phyloP scores from a whole-genome alignment of 495 filamentous ascomycete genomes.

The Thozetella sp. region DNA sequence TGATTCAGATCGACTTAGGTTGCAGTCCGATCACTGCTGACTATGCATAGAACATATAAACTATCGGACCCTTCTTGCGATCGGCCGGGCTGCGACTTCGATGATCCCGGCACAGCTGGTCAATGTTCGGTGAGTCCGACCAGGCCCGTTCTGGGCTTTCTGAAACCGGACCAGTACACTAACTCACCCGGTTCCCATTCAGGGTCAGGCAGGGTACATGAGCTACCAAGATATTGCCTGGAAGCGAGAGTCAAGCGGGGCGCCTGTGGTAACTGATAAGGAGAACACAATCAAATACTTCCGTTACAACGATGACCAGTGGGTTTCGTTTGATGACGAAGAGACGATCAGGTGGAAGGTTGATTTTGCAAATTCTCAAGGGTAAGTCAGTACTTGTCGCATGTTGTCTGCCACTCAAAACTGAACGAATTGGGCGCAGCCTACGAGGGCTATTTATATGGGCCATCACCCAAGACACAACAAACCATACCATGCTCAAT shows the following conservation, averaged over 20 bases:
- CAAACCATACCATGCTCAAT: constrained; percentile 8
- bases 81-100: constrained; percentile 28
- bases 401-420: no score
- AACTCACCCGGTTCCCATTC: no score
- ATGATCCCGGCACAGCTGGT: constrained; percentile 23
- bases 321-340: constrained; percentile 47
- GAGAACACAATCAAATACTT: constrained; percentile 38
- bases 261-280: constrained; percentile 26
- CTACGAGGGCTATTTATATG: constrained; percentile 33
- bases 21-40: not conserved
- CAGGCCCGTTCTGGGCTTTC: no score
- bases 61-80: constrained; percentile 19
- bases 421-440: not conserved
- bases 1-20: not conserved
- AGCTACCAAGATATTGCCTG: constrained; percentile 39
- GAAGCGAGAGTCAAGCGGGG: constrained; percentile 5
- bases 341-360: constrained; percentile 42
- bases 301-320: constrained; percentile 38
- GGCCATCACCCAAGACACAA: constrained; percentile 29
- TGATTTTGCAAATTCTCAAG: constrained; percentile 31
- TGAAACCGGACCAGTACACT: no score
- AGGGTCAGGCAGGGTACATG: no score
- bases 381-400: not conserved
- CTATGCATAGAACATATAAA: constrained; percentile 29
- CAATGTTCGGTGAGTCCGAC: constrained; percentile 27